Evolutionary conservation across 2,329 filamentous ascomycete species (phyloP).

Genomic region (Ophiostoma tasmaniense): DNA sequence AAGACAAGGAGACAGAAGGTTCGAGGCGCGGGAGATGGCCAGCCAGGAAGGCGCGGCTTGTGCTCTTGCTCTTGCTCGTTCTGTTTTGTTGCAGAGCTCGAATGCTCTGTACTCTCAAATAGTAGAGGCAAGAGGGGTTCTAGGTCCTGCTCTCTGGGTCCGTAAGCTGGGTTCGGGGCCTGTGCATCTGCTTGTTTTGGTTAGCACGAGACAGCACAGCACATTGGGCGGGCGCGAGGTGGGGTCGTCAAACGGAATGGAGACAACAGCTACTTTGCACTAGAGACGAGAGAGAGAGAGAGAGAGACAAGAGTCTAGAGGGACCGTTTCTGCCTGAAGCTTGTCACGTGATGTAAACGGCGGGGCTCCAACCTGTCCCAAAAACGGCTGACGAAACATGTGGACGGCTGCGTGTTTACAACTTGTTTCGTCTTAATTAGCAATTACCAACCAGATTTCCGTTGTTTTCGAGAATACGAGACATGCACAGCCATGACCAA

Average conservation of each 20-base stretch:
- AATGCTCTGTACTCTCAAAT: no score
- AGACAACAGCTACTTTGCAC: background rate
- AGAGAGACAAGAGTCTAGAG: background rate
- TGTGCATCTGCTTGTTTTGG: background rate
- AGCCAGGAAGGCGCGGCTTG: constrained; percentile 7
- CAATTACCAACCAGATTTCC: background rate
- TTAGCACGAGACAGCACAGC: constrained; percentile 3
- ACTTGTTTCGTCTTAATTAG: background rate
- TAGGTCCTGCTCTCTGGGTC: background rate
- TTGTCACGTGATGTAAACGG: background rate
- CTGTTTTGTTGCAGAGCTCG: background rate
- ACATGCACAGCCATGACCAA: background rate
- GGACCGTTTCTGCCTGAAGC: background rate
- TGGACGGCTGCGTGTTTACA: background rate
- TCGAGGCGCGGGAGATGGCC: constrained; percentile 14
- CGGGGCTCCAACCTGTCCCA: background rate
- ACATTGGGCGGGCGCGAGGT: constrained; percentile 5
- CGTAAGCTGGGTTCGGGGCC: background rate
- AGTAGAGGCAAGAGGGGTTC: background rate
- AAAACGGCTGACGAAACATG: background rate
- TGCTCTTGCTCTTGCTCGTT: background rate
- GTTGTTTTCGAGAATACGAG: background rate
- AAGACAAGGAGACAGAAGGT: constrained; percentile 13
- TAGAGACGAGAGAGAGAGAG: background rate
- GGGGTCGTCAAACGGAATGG: constrained; percentile 14